These are phyloP conservation scores for Syzygium grande DNA, from an alignment of 345 rosid genomes.

Conservation along the genomic window DNA sequence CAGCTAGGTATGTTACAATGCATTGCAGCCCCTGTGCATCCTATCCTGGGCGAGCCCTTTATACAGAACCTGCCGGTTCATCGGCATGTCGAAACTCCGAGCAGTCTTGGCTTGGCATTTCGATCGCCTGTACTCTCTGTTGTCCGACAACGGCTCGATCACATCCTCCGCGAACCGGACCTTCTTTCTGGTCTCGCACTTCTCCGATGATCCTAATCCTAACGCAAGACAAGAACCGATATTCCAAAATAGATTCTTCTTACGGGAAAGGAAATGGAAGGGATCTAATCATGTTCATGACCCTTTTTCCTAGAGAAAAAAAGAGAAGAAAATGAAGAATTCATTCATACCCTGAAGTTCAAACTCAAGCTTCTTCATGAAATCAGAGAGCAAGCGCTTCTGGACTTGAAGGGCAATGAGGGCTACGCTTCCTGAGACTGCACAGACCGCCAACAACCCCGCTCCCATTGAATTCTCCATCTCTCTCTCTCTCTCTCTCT, in stretches of 20 bases:
- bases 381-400: conserved; percentile 62
- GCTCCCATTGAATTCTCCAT: conserved; percentile 33
- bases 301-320: background rate
- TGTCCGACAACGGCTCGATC: conserved; percentile 58
- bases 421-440: conserved; percentile 72
- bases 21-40: conserved; percentile 4
- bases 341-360: conserved; percentile 36
- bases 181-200: conserved; percentile 32
- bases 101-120: background rate
- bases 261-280: background rate
- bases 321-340: background rate
- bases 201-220: conserved; percentile 7
- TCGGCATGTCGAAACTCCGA: conserved; percentile 16
- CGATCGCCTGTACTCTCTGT: conserved; percentile 45
- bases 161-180: conserved; percentile 80
- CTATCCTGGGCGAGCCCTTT: conserved; percentile 21
- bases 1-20: background rate
- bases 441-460: conserved; percentile 59
- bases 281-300: background rate
- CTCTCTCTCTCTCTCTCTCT: background rate
- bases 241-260: background rate
- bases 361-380: conserved; percentile 53
- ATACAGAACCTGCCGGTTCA: conserved; percentile 39
- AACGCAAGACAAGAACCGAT: background rate
- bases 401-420: conserved; percentile 52